Percentiles rank a stretch among this genome's conserved stretches.
phyloP scores from a whole-genome alignment of 306 rosid species.

The Datisca glomerata region DNA sequence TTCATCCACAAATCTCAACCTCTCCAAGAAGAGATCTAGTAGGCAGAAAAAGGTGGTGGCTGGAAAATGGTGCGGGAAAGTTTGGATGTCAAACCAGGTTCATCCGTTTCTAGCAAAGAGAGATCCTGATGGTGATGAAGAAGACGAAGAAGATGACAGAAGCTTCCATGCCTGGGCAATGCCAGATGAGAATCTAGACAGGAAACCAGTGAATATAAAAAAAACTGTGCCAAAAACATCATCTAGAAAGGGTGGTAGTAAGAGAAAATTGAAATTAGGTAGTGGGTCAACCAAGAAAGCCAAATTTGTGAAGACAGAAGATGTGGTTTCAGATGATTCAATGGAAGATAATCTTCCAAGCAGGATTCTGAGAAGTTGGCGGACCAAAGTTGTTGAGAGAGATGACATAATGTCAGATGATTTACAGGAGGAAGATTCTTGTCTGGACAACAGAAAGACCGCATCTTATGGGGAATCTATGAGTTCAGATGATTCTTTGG shows the following conservation, averaged over 20 bases:
- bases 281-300: slow-evolving; percentile 38
- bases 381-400: slow-evolving; percentile 15
- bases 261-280: slow-evolving; percentile 51
- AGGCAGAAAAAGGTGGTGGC: slow-evolving; percentile 76
- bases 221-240: slow-evolving; percentile 23
- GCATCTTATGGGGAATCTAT: background rate
- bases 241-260: slow-evolving; percentile 42
- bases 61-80: slow-evolving; percentile 98
- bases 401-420: slow-evolving; percentile 21
- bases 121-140: slow-evolving; percentile 43
- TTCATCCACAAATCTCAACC: slow-evolving; percentile 43
- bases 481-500: slow-evolving; percentile 27
- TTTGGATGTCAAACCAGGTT: slow-evolving; percentile 96
- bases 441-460: background rate
- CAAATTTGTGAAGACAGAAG: slow-evolving; percentile 24
- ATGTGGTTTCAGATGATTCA: slow-evolving; percentile 23
- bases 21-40: slow-evolving; percentile 56
- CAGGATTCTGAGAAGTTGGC: slow-evolving; percentile 21
- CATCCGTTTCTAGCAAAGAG: slow-evolving; percentile 69
- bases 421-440: slow-evolving; percentile 17
- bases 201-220: slow-evolving; percentile 26
- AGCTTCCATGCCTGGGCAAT: slow-evolving; percentile 28
- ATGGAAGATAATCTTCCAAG: slow-evolving; percentile 16
- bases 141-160: slow-evolving; percentile 31
- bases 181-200: slow-evolving; percentile 46